Base-by-base conservation (phyloP, 176 grass and related monocot species). In the Raddia distichophylla region DNA sequence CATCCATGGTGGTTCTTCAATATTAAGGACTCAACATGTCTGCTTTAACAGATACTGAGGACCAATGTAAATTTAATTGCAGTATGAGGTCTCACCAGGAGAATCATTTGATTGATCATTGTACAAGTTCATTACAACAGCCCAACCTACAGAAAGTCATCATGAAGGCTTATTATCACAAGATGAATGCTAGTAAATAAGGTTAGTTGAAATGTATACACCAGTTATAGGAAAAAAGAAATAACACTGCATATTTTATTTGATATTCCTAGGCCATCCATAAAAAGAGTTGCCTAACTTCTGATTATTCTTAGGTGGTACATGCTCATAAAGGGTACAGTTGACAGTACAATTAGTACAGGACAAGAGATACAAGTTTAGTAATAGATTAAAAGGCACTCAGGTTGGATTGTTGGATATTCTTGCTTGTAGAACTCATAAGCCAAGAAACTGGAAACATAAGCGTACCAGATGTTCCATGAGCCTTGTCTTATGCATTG, bases 41-140 rank as follows among this genome's bases (percentile, higher is more conserved):
- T 53, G 35, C 20, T 71, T 71, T 37, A 82, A 56, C 74, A 65
- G 56, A 37, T 64, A 76, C 46, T 2, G 19, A 27, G 22, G 17
- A 64, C 8, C 45, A 77, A 71, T 63, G 65, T 70, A 71, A 82
- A 64, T 22, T 7, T 55, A 57, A 80, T n/a, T 65, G 67, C 37
- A 64, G 32, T 48, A 72, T 56, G 47, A 76, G 40, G 33, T 55
- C 84, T 84, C 61, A 91, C 89, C 84, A 58, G 89, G 60, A 3
- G 49, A 63, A 75, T 84, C 75, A 70, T 84, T 45, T 84, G 89
- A 83, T 57, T 60, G 89, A 69, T 91, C 89, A 84, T 87, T 91
- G 49, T 80, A 91, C 57, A 71, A 34, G 80, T 84, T 79, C 80
- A 91, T 87, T 69, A 76, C 80, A 64, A 75, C 76, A 80, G 76